Evolutionary conservation across 176 grass and related monocot genomes (phyloP).

Genomic region (Triticum monococcum): DNA sequence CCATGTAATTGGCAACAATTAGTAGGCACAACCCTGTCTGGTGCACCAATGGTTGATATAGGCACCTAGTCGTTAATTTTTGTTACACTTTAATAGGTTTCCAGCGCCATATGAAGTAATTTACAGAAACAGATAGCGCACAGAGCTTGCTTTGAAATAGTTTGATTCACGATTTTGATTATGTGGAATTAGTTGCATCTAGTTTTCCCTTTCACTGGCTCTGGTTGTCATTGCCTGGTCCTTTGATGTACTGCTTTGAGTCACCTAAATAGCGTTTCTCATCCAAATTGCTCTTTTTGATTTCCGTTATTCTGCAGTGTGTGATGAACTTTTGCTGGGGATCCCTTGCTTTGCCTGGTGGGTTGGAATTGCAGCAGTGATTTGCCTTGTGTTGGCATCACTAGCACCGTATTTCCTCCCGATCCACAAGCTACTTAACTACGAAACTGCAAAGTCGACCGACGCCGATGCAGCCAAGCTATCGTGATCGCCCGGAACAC

Average conservation of each 20-base stretch:
- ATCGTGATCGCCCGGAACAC: constrained; percentile 31
- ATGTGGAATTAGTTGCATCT: background rate
- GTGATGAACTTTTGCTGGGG: constrained; percentile 77
- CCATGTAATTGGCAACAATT: background rate
- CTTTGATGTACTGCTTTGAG: background rate
- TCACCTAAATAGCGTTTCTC: background rate
- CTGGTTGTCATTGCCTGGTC: background rate
- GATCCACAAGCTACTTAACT: constrained; percentile 36
- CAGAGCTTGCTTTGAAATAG: background rate
- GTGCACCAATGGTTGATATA: background rate
- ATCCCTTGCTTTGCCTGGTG: constrained; percentile 74
- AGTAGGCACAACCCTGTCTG: background rate
- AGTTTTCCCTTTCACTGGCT: background rate
- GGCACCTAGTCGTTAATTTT: background rate
- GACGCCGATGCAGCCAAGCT: constrained; percentile 20
- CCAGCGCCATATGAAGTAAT: background rate
- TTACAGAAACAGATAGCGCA: background rate
- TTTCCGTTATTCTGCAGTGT: constrained; percentile 53
- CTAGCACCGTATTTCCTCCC: constrained; percentile 49
- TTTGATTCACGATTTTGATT: background rate
- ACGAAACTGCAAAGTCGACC: constrained; percentile 10
- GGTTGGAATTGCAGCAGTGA: constrained; percentile 59
- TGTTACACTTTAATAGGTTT: background rate
- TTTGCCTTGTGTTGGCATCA: constrained; percentile 60
- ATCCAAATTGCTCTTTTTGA: background rate